These are phyloP conservation scores for Gnaphalium uliginosum DNA, from an alignment of 129 eudicot species.

Conservation along the genomic window DNA sequence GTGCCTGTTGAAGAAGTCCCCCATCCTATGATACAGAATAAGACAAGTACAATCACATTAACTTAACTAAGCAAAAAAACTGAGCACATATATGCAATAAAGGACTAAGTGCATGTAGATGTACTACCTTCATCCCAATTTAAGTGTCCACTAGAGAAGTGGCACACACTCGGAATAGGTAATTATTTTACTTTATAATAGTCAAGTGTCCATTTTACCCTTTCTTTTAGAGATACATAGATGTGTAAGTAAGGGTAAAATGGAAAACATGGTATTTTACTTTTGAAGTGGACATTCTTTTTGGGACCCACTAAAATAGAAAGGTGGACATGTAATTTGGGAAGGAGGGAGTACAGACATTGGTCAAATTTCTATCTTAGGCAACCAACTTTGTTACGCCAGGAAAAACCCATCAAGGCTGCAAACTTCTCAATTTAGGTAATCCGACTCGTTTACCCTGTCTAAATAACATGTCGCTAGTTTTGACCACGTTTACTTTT, in stretches of 20 bases:
- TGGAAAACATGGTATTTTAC: background rate
- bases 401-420: background rate
- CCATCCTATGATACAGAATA: slow-evolving; percentile 56
- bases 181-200: background rate
- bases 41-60: background rate
- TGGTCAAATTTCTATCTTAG: too few species aligned
- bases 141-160: background rate
- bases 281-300: background rate
- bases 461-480: background rate
- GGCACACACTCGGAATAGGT: background rate
- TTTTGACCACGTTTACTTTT: background rate
- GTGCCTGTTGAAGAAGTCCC: slow-evolving; percentile 73
- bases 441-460: too few species aligned
- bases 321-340: background rate
- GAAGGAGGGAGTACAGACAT: too few species aligned
- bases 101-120: background rate
- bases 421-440: background rate
- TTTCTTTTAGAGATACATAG: too few species aligned
- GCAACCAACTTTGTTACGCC: background rate
- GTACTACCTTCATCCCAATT: background rate
- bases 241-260: background rate
- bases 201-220: background rate
- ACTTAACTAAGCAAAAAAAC: background rate
- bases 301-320: background rate
- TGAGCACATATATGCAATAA: background rate